These are phyloP conservation scores for Pyrenochaeta sp. DNA, from an alignment of 2,329 filamentous ascomycete genomes.

Conservation along the genomic window DNA sequence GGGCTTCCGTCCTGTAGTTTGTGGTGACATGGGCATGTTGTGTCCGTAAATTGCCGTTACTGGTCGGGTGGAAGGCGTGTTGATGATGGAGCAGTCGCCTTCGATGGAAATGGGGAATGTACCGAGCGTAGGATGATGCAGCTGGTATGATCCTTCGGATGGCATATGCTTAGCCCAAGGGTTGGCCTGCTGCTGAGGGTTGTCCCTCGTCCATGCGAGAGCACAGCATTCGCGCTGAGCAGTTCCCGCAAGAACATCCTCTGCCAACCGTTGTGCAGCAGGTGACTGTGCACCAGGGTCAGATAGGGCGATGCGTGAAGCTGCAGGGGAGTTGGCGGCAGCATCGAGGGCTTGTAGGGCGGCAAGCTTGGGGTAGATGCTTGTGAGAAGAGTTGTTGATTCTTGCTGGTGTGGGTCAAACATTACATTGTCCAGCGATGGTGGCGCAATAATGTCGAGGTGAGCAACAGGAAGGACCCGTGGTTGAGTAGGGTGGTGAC, in stretches of 20 bases:
- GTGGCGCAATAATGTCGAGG: constrained; percentile 48
- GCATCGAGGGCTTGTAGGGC: constrained; percentile 57
- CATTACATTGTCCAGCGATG: constrained; percentile 36
- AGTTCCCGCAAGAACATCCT: constrained; percentile 66
- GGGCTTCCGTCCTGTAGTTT: constrained; percentile 35
- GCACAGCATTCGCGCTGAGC: constrained; percentile 75
- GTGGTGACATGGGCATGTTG: constrained; percentile 48
- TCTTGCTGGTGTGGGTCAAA: constrained; percentile 44
- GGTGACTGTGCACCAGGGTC: constrained; percentile 72
- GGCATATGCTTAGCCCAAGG: constrained; percentile 49
- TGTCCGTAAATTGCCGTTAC: constrained; percentile 51
- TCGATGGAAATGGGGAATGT: constrained; percentile 54
- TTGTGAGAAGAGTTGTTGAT: constrained; percentile 46
- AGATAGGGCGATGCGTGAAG: constrained; percentile 66
- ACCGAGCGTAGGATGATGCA: constrained; percentile 57
- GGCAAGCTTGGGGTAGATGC: constrained; percentile 58
- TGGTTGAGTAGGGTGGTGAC: constrained; percentile 50
- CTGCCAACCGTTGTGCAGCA: constrained; percentile 67
- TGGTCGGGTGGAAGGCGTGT: constrained; percentile 48
- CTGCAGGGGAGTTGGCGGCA: constrained; percentile 55
- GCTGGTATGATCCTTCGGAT: constrained; percentile 52
- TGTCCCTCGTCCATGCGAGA: constrained; percentile 69
- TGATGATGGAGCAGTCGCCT: constrained; percentile 51
- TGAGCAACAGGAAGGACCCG: constrained; percentile 51
- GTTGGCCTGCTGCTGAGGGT: constrained; percentile 46